A percentile compares a stretch with the other conserved stretches of the same genome.
phyloP scores from a whole-genome alignment of 164 flowering plant genomes.

The Saururus chinensis region DNA sequence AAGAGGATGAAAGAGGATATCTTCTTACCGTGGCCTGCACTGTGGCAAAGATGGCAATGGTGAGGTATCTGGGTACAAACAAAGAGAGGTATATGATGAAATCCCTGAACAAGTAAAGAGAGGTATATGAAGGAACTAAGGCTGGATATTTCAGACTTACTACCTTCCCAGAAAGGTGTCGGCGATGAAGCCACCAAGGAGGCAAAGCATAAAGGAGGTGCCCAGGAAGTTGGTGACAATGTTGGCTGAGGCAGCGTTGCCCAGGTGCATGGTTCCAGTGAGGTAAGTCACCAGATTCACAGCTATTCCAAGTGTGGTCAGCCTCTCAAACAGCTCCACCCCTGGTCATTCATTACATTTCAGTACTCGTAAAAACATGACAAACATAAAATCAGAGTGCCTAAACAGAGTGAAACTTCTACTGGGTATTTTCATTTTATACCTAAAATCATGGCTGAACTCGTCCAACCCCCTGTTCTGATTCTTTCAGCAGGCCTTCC shows the following conservation, averaged over 20 bases:
- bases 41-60: slow-evolving; percentile 71
- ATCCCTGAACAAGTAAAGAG: neutral
- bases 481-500: slow-evolving; percentile 58
- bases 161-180: slow-evolving; percentile 85
- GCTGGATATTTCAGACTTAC: neutral
- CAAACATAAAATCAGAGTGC: too few relatives aligned
- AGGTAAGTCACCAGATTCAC: slow-evolving; percentile 86
- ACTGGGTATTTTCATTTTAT: neutral
- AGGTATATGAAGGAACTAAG: neutral
- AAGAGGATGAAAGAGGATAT: neutral
- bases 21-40: slow-evolving; percentile 68
- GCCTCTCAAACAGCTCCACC: slow-evolving; percentile 64
- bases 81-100: neutral
- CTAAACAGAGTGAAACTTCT: neutral
- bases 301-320: slow-evolving; percentile 80
- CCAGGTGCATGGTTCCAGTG: slow-evolving; percentile 82
- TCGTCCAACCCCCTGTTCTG: slow-evolving; percentile 76
- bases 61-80: slow-evolving; percentile 45
- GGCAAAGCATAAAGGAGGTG: slow-evolving; percentile 83
- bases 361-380: neutral
- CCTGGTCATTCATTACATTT: slow-evolving; percentile 22
- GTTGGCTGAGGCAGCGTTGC: slow-evolving; percentile 75
- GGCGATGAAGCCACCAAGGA: slow-evolving; percentile 86
- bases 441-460: slow-evolving; percentile 94
- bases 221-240: slow-evolving; percentile 88